Conservation (phyloP, 495 filamentous ascomycete species). For the Hypomontagnella submonticulosa region DNA sequence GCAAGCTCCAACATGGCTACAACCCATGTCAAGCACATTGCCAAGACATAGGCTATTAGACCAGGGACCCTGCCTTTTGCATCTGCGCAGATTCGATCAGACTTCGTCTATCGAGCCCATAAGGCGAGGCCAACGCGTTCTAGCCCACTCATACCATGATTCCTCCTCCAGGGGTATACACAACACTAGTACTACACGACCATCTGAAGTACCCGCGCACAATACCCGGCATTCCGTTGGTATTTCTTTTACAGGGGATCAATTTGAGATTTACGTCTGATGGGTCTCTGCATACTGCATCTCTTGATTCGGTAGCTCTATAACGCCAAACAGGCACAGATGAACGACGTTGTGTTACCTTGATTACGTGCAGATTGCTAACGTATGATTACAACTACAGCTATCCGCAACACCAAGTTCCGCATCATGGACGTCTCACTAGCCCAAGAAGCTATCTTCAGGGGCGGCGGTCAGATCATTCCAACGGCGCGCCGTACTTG, state of each 20-base stretch:
- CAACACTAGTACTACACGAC: constrained; percentile 23
- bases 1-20: constrained; percentile 24
- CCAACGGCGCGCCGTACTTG: constrained; percentile 90
- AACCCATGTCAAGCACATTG: constrained; percentile 26
- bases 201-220: constrained; percentile 18
- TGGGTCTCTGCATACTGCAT: constrained; percentile 10
- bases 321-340: constrained; percentile 13
- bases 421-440: constrained; percentile 90
- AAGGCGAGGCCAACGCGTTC: constrained; percentile 25
- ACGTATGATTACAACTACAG: constrained; percentile 53
- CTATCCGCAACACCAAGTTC: constrained; percentile 97
- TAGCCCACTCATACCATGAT: constrained; percentile 15
- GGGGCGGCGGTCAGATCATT: constrained; percentile 96
- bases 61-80: constrained; percentile 31
- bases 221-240: constrained; percentile 13
- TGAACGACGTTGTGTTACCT: constrained; percentile 15
- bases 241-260: constrained; percentile 15
- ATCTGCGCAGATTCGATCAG: constrained; percentile 40
- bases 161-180: constrained; percentile 21
- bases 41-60: constrained; percentile 34
- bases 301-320: constrained; percentile 4
- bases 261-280: constrained; percentile 8
- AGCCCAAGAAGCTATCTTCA: constrained; percentile 88
- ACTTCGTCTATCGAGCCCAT: constrained; percentile 40
- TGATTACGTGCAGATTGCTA: constrained; percentile 32